A percentile compares a stretch with the other conserved stretches of the same genome.
Evolutionary conservation across 2,329 filamentous ascomycete genomes (phyloP).

Genomic region (Penicillium sp.): DNA sequence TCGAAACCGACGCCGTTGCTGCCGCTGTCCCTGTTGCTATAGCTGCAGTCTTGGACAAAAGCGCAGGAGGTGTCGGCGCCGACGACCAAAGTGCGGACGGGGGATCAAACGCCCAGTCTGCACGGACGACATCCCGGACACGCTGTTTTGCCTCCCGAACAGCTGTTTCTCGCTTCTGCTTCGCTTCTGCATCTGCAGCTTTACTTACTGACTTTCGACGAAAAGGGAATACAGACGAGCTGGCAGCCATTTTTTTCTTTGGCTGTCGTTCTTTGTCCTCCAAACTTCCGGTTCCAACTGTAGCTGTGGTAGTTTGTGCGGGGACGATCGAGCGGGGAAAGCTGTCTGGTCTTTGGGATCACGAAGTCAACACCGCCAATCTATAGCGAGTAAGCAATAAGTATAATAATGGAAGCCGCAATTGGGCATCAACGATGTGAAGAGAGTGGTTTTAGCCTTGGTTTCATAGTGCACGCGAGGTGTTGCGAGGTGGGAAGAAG

Average conservation of each 20-base stretch:
- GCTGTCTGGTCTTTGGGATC: not conserved
- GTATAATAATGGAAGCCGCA: not conserved
- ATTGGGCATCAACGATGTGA: not conserved
- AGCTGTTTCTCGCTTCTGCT: conserved; percentile 35
- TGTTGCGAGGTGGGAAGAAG: not conserved
- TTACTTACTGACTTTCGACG: conserved; percentile 20
- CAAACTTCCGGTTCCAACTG: not conserved
- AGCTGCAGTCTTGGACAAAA: not conserved
- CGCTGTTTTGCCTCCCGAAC: conserved; percentile 40
- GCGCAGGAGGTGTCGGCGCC: conserved; percentile 12
- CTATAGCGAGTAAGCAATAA: not conserved
- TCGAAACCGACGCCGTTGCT: not conserved
- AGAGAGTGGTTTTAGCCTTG: not conserved
- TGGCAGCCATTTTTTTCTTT: conserved; percentile 6
- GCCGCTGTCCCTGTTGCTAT: not conserved
- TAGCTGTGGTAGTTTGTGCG: not conserved
- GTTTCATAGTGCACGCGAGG: not conserved
- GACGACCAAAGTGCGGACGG: conserved; percentile 19
- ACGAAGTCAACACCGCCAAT: not conserved
- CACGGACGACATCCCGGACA: conserved; percentile 37
- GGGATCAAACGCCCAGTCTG: conserved; percentile 39
- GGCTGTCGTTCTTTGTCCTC: not conserved
- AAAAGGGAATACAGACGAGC: conserved; percentile 18
- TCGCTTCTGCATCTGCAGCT: conserved; percentile 13
- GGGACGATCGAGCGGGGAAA: not conserved